These are phyloP conservation scores for Ensete glaucum DNA, from an alignment of 176 grass and related monocot genomes.

Conservation along the genomic window DNA sequence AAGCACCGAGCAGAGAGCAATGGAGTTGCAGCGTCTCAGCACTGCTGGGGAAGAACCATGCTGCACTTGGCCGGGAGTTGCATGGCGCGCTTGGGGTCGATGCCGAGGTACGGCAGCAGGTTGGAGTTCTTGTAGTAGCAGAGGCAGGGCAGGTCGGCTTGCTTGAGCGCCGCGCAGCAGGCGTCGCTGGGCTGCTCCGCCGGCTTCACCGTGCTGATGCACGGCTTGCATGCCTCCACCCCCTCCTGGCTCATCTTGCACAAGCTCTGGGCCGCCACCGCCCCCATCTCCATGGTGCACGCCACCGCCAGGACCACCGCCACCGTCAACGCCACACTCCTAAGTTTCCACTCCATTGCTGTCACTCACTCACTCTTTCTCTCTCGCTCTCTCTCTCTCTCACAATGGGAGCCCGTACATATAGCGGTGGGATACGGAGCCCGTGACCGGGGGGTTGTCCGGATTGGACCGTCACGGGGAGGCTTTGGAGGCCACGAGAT, in stretches of 20 bases:
- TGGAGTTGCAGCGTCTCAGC: not conserved
- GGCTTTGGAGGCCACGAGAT: conserved; percentile 6
- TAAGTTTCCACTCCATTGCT: conserved; percentile 21
- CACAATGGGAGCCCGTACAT: not conserved
- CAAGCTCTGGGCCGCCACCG: not conserved
- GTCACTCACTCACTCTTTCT: not conserved
- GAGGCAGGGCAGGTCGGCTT: conserved; percentile 26
- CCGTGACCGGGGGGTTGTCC: conserved; percentile 3
- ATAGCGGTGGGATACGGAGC: conserved; percentile 7
- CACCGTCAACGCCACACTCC: not conserved
- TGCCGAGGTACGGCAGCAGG: conserved; percentile 18
- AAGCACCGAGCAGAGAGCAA: too few relatives aligned
- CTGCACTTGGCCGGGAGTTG: conserved; percentile 36
- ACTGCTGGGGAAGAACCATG: not conserved
- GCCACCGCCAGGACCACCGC: conserved; percentile 3
- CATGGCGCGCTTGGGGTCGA: conserved; percentile 31
- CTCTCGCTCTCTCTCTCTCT: not conserved
- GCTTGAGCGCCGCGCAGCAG: conserved; percentile 24
- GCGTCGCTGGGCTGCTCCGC: not conserved
- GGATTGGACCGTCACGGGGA: conserved; percentile 7
- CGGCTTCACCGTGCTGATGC: conserved; percentile 11
- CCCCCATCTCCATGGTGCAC: not conserved
- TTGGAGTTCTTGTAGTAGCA: conserved; percentile 1
- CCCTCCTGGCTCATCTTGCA: conserved; percentile 4
- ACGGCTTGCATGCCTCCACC: conserved; percentile 12